Evolutionary conservation across 176 grass and related monocot species (phyloP), one percentile per base, ranked within the genome.

Genomic region (Avena insularis): DNA sequence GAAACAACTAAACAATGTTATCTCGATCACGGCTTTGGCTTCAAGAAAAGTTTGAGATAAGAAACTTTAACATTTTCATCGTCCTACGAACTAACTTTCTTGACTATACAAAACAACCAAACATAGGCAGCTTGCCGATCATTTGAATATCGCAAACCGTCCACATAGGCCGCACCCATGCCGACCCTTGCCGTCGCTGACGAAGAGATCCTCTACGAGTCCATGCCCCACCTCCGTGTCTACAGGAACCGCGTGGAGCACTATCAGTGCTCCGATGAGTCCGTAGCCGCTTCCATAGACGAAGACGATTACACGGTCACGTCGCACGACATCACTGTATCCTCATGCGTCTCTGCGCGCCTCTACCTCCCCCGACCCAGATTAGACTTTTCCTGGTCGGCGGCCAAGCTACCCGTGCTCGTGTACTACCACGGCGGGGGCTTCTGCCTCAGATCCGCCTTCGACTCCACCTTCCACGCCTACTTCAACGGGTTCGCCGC

Each of bases 401-500:
- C 58, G 8, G 9, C 12, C 20, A 94, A 85, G 72, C 77, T 97
- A 46, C 89, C 89, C 17, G 13, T 90, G 46, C 53, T 87, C 55
- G 89, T 90, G 3, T 92, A 92, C 81, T 92, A 87, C 84, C 91
- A 92, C 55, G 91, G 91, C 61, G 87, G 91, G 15, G 91, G 91
- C 11, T 92, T 92, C 88, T 89, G 87, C 91, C 43, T 92, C 77
- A 76, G 88, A 60, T 92, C 91, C 60, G 88, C 91, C 43, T 92
- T 92, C 88, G 87, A 90, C 76, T 81, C 91, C 76, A 71, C 60
- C 76, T 84, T 84, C 87, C 84, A 92, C 85, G 76, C 84, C 61
- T 90, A 87, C 88, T 68, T 90, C 91, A 87, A 77, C 87, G 21
- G 4, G 50, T 81, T 92, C 67, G 77, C 82, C 84, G 20, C 68